Conservation (phyloP, 2,329 filamentous ascomycete genomes). For the Pseudogymnoascus sp. region DNA sequence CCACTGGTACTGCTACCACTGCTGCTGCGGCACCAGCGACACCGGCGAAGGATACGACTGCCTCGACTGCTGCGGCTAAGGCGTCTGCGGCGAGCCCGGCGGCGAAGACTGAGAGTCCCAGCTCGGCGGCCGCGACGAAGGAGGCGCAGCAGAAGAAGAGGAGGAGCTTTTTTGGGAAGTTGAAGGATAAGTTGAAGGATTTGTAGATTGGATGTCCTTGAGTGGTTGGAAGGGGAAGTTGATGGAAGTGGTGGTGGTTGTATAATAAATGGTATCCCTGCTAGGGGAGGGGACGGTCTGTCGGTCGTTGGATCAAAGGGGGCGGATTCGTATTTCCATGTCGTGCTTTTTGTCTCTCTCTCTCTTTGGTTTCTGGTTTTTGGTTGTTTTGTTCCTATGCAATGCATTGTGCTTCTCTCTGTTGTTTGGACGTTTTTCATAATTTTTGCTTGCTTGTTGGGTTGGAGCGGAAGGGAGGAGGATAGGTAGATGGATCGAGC, state of each 20-base stretch:
- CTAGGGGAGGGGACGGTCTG: neutral
- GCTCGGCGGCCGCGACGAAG: constrained; percentile 17
- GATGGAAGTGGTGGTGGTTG: neutral
- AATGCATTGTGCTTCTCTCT: too few species aligned
- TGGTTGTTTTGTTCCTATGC: too few species aligned
- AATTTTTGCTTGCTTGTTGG: too few species aligned
- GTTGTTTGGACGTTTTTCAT: too few species aligned
- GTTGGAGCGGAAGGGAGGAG: too few species aligned
- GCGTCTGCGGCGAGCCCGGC: constrained; percentile 22
- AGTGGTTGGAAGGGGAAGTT: too few species aligned
- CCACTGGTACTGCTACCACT: constrained; percentile 15
- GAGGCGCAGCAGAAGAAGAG: constrained; percentile 31
- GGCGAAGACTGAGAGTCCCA: constrained; percentile 9
- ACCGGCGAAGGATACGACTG: constrained; percentile 17
- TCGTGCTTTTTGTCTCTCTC: too few species aligned
- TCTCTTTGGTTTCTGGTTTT: too few species aligned
- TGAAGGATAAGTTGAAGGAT: constrained; percentile 44
- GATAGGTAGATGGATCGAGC: too few species aligned
- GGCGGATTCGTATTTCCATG: neutral
- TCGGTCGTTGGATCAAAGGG: neutral
- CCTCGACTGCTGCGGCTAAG: constrained; percentile 8
- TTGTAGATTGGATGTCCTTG: neutral
- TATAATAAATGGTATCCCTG: neutral
- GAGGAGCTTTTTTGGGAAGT: constrained; percentile 31
- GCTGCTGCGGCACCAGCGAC: constrained; percentile 17